phyloP scores from a whole-genome alignment of 2,329 filamentous ascomycete species.

The Sporothrix phasma region DNA sequence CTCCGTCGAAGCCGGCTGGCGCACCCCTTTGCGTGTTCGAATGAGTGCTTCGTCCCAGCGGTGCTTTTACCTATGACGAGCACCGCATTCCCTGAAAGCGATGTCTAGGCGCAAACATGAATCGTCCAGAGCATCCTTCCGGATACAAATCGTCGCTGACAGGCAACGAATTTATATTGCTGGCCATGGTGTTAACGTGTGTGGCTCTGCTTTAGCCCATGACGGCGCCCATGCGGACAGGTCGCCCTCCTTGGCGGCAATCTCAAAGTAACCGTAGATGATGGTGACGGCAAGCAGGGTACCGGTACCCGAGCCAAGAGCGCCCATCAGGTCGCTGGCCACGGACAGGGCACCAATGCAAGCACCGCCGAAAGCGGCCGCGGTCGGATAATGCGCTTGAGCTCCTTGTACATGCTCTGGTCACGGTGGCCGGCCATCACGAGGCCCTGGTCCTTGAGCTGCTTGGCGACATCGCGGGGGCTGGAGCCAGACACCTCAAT shows the following conservation, averaged over 20 bases:
- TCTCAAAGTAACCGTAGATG: conserved; percentile 99
- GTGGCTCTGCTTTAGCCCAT: conserved; percentile 49
- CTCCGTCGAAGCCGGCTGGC: background rate
- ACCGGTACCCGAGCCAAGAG: conserved; percentile 92
- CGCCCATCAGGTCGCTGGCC: conserved; percentile 87
- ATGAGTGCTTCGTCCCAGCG: background rate
- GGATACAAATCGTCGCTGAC: background rate
- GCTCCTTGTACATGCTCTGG: conserved; percentile 99
- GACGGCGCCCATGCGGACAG: conserved; percentile 66
- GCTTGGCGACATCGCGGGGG: conserved; percentile 96
- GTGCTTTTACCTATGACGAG: background rate
- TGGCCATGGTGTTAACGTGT: background rate
- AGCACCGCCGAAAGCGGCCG: conserved; percentile 94
- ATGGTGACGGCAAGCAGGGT: conserved; percentile 98
- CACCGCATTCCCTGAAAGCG: background rate
- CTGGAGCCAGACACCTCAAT: conserved; percentile 98
- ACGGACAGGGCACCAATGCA: conserved; percentile 98
- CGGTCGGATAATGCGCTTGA: conserved; percentile 98
- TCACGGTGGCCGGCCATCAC: conserved; percentile 99
- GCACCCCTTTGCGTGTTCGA: background rate
- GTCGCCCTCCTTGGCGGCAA: conserved; percentile 96
- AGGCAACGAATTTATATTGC: background rate
- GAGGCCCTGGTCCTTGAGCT: conserved; percentile 98
- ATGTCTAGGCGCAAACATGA: background rate
- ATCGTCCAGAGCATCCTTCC: background rate